Conservation (phyloP, 257 asterid genomes). For the Solanum dulcamara region DNA sequence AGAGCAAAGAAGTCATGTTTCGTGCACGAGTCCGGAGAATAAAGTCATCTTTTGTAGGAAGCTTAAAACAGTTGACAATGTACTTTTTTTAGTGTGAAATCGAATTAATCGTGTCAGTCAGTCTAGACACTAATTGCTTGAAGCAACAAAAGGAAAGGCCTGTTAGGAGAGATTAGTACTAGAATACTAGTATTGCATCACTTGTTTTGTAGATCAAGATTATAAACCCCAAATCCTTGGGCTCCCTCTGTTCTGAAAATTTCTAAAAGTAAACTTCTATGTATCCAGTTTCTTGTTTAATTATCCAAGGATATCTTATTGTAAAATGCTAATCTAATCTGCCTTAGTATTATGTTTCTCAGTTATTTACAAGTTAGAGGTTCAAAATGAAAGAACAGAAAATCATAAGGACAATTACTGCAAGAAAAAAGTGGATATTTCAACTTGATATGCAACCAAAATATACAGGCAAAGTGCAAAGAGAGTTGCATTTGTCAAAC, state of each 20-base stretch:
- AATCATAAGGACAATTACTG: neutral
- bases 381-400: neutral
- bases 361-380: neutral
- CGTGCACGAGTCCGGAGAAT: neutral
- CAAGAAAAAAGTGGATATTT: neutral
- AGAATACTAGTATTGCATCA: neutral
- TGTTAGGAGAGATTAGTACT: neutral
- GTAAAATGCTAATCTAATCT: neutral
- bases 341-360: neutral
- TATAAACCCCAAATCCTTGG: neutral
- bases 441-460: neutral
- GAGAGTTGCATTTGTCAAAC: neutral
- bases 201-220: neutral
- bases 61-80: neutral
- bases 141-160: neutral
- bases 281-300: conserved; percentile 4
- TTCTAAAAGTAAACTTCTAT: neutral
- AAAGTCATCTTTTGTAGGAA: neutral
- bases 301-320: neutral
- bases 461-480: neutral
- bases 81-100: neutral
- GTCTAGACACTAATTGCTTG: neutral
- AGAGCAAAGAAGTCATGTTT: neutral
- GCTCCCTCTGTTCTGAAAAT: too few species aligned
- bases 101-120: neutral